Evolutionary conservation across 1,284 basidiomycete genomes (phyloP), one percentile per base, ranked within the genome.

Genomic region (Vanrija humicola): DNA sequence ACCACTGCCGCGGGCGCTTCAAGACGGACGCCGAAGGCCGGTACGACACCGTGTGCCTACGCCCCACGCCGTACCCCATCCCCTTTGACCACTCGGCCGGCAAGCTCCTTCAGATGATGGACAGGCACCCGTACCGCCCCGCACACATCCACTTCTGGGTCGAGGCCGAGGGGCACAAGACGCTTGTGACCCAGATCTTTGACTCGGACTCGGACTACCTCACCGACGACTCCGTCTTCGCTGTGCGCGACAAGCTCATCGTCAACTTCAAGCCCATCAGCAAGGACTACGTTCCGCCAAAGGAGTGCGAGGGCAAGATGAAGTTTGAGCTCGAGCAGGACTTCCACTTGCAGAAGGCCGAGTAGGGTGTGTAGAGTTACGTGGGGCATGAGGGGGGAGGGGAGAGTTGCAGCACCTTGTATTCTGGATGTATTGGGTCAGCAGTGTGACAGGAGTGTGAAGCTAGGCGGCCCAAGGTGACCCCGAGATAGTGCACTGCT

Each of bases 1-100:
- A 64, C 54, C 65, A 73, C 58, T 69, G 70, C 54, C 59, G 67
- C 38, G 72, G 72, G 25, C 61, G 64, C 21, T 76, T 75, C 63
- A 59, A 60, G 29, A 74, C 75, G 15, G 73, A 70, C 52, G 55
- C 59, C 12, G 45, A 73, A n/a, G 75, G 75, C 10, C 25, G 64
- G 15, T 77, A 75, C 52, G 55, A 61, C 29, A 57, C 68, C 5
- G 61, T 69, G 55, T 70, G 68, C 52, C 64, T 78, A 19, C 60
- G 63, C 19, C 75, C 76, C 25, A 74, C 71, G 1, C 61, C 76
- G 3, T 77, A 77, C 62, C 74, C 76, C 0, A 75, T 78, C 51
- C 75, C 76, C 0, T 76, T 65, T 66, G 76, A 77, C 59, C 61
- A 61, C 43, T 58, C 67, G 8, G 73, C 74, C 6, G 76, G 75